Percentiles rank a stretch among this genome's conserved stretches.
Conservation (phyloP, 768 basidiomycete genomes). For the Pisolithus albus region DNA sequence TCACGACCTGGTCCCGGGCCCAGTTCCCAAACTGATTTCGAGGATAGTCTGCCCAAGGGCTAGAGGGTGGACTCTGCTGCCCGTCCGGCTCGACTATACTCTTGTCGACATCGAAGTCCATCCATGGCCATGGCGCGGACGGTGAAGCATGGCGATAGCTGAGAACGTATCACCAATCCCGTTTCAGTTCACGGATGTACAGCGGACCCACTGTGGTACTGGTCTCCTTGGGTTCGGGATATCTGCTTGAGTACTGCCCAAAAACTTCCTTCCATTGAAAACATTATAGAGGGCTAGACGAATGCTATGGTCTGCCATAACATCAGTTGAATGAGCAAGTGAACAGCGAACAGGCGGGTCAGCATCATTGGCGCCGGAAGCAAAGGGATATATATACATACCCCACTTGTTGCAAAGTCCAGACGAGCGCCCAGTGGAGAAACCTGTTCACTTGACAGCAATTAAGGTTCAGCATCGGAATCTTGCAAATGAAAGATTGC, state of each 20-base stretch:
- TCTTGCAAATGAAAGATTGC: too few species aligned
- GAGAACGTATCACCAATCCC: conserved; percentile 21
- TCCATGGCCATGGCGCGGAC: conserved; percentile 38
- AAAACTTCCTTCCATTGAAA: neutral
- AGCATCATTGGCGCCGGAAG: neutral
- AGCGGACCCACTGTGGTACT: conserved; percentile 16
- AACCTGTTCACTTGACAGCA: too few species aligned
- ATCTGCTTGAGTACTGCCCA: neutral
- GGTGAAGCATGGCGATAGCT: conserved; percentile 34
- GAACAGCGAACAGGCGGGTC: neutral
- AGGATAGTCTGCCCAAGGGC: conserved; percentile 37
- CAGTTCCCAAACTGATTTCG: conserved; percentile 51
- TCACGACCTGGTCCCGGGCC: conserved; percentile 37
- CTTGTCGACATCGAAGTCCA: conserved; percentile 27
- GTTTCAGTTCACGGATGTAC: too few species aligned
- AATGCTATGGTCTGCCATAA: neutral
- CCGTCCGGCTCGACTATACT: conserved; percentile 5
- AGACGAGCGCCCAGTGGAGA: too few species aligned
- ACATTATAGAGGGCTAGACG: neutral
- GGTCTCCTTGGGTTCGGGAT: conserved; percentile 16
- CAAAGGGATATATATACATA: neutral
- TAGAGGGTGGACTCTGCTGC: neutral
- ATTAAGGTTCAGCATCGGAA: too few species aligned
- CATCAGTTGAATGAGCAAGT: neutral
- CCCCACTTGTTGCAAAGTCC: too few species aligned